These are phyloP conservation scores for Pycnococcus provasolii DNA, from an alignment of 139 green algal genomes.

Conservation along the genomic window DNA sequence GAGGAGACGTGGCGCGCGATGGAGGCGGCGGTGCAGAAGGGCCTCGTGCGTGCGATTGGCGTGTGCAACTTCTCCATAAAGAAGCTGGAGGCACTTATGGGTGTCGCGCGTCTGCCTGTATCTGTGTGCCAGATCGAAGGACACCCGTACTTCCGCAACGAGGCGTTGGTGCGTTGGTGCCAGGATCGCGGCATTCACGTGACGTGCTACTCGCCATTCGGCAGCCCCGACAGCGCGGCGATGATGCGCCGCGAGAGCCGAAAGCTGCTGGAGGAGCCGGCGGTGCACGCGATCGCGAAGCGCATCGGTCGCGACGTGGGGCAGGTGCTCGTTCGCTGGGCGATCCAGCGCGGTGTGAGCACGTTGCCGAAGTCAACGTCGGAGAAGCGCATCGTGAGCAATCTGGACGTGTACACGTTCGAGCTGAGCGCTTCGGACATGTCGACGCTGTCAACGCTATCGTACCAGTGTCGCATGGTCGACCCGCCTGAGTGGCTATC, in stretches of 20 bases:
- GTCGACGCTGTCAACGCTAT: constrained; percentile 40
- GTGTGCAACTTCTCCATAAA: constrained; percentile 37
- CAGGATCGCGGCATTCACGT: constrained; percentile 61
- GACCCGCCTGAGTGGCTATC: constrained; percentile 50
- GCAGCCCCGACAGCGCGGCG: constrained; percentile 58
- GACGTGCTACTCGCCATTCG: constrained; percentile 79
- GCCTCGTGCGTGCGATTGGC: constrained; percentile 34
- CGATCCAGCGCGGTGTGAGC: constrained; percentile 57
- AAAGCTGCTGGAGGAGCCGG: constrained; percentile 49
- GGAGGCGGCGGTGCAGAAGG: constrained; percentile 29
- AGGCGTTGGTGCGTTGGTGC: constrained; percentile 55
- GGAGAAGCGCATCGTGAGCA: constrained; percentile 56
- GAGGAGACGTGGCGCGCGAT: constrained; percentile 35
- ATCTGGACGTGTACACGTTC: constrained; percentile 69
- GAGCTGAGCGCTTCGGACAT: constrained; percentile 46
- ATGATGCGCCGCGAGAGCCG: constrained; percentile 50
- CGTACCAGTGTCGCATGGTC: constrained; percentile 49
- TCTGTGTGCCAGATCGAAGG: constrained; percentile 67
- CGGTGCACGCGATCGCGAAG: constrained; percentile 44
- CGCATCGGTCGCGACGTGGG: constrained; percentile 26
- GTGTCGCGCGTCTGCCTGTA: not conserved
- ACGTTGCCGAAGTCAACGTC: constrained; percentile 79
- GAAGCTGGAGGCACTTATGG: constrained; percentile 32
- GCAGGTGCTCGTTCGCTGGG: constrained; percentile 82
- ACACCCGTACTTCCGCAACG: constrained; percentile 80